Evolutionary conservation across 148 eudicot species (phyloP).

Genomic region (Pouteria glomerata): DNA sequence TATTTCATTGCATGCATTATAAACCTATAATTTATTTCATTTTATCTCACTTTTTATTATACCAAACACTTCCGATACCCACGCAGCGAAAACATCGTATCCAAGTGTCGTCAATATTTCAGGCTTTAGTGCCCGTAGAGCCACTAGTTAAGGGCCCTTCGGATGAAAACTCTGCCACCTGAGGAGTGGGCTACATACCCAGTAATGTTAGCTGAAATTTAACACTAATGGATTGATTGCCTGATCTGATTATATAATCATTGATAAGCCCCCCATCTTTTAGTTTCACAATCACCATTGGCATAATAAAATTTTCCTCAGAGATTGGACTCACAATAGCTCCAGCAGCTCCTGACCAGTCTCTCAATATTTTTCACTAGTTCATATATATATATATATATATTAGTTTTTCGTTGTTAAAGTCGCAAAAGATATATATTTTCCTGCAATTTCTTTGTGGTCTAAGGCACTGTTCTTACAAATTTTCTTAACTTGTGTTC

Average conservation of each 20-base stretch:
- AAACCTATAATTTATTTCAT: too few relatives aligned
- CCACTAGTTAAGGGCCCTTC: conserved; percentile 5
- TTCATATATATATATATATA: too few relatives aligned
- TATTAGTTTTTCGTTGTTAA: not conserved
- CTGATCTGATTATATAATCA: not conserved
- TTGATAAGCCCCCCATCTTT: conserved; percentile 17
- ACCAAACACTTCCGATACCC: too few relatives aligned
- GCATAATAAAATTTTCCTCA: not conserved
- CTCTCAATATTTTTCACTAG: not conserved
- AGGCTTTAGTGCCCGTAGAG: conserved; percentile 26
- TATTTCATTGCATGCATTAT: too few relatives aligned
- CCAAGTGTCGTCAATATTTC: conserved; percentile 32
- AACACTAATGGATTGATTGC: conserved; percentile 8
- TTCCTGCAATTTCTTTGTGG: conserved; percentile 16
- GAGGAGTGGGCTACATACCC: conserved; percentile 17
- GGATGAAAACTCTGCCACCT: conserved; percentile 13
- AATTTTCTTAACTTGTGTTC: conserved; percentile 21
- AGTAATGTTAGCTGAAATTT: conserved; percentile 14
- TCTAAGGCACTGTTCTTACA: conserved; percentile 12
- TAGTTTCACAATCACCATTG: conserved; percentile 12
- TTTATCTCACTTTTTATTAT: too few relatives aligned
- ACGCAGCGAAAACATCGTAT: conserved; percentile 22
- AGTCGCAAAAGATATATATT: conserved; percentile 26
- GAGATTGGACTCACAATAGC: conserved; percentile 15
- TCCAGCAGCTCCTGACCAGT: conserved; percentile 23